A percentile compares a stretch with the other conserved stretches of the same genome.
These are phyloP conservation scores for Pseudodiploospora longispora DNA, from an alignment of 2,329 filamentous ascomycete species.

Conservation along the genomic window DNA sequence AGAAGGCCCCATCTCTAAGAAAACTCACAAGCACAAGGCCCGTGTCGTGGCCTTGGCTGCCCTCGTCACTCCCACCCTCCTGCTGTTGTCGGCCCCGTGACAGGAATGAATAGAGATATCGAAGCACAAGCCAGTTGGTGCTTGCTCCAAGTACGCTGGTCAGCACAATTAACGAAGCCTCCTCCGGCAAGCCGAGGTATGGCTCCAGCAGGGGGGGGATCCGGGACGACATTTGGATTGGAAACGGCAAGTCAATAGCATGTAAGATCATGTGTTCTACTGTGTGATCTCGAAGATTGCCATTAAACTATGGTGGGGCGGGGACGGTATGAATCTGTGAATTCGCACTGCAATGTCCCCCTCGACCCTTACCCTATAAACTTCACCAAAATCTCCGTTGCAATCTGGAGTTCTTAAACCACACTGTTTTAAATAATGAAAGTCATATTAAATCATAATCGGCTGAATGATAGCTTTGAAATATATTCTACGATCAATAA, in stretches of 20 bases:
- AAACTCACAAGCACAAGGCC: slow-evolving; percentile 75
- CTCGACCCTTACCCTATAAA: too few relatives aligned
- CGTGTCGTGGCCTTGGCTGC: slow-evolving; percentile 18
- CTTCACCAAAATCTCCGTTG: too few relatives aligned
- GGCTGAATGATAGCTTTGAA: too few relatives aligned
- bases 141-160: slow-evolving; percentile 59
- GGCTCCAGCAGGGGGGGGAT: slow-evolving; percentile 58
- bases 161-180: slow-evolving; percentile 55
- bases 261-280: neutral
- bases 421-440: too few relatives aligned
- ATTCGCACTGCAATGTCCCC: neutral
- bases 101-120: slow-evolving; percentile 45
- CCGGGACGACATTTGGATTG: slow-evolving; percentile 35
- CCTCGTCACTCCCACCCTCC: slow-evolving; percentile 13
- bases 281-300: neutral
- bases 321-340: slow-evolving; percentile 7
- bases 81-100: slow-evolving; percentile 10
- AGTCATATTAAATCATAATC: too few relatives aligned
- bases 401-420: too few relatives aligned
- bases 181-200: slow-evolving; percentile 50
- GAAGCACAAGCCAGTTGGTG: slow-evolving; percentile 57
- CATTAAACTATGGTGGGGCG: slow-evolving; percentile 9
- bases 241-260: too few relatives aligned
- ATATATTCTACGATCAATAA: too few relatives aligned
- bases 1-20: slow-evolving; percentile 69